A percentile compares a stretch with the other conserved stretches of the same genome.
These are phyloP conservation scores for Calonectria montana DNA, from an alignment of 2,329 filamentous ascomycete genomes.

Conservation along the genomic window DNA sequence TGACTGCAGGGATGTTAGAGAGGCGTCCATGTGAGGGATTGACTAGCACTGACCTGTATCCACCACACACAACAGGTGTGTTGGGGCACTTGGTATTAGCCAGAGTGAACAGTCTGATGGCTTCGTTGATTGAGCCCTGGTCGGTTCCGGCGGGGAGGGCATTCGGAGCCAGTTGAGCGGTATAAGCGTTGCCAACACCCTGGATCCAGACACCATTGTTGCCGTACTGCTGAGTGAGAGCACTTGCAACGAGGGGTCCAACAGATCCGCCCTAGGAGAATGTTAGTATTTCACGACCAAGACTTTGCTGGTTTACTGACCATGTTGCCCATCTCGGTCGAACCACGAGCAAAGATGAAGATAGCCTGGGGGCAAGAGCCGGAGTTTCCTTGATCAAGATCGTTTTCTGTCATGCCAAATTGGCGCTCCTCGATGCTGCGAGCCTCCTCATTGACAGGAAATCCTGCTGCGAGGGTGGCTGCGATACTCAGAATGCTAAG, in stretches of 20 bases:
- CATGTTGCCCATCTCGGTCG: constrained; percentile 53
- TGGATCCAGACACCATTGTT: constrained; percentile 52
- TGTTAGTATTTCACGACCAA: too few species aligned
- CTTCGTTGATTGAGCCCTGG: constrained; percentile 52
- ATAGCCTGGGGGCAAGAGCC: constrained; percentile 50
- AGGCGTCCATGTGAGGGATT: constrained; percentile 33
- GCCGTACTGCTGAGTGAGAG: constrained; percentile 43
- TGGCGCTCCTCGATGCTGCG: constrained; percentile 32
- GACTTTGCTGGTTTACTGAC: constrained; percentile 31
- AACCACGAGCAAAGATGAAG: constrained; percentile 54
- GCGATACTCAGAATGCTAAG: not conserved
- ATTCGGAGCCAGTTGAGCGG: constrained; percentile 50
- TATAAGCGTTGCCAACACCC: constrained; percentile 56
- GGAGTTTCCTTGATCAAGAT: constrained; percentile 43
- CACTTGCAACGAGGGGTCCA: constrained; percentile 45
- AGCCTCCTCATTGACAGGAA: not conserved
- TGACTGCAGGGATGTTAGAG: constrained; percentile 54
- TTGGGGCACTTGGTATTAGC: constrained; percentile 57
- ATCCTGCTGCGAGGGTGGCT: not conserved
- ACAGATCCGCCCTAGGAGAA: constrained; percentile 41
- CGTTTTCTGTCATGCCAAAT: constrained; percentile 35
- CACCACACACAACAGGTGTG: constrained; percentile 55
- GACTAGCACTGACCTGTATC: constrained; percentile 40
- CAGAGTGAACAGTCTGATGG: constrained; percentile 51
- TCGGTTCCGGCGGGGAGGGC: constrained; percentile 52